phyloP scores from a whole-genome alignment of 345 rosid species.

The Eucalyptus caleyi region DNA sequence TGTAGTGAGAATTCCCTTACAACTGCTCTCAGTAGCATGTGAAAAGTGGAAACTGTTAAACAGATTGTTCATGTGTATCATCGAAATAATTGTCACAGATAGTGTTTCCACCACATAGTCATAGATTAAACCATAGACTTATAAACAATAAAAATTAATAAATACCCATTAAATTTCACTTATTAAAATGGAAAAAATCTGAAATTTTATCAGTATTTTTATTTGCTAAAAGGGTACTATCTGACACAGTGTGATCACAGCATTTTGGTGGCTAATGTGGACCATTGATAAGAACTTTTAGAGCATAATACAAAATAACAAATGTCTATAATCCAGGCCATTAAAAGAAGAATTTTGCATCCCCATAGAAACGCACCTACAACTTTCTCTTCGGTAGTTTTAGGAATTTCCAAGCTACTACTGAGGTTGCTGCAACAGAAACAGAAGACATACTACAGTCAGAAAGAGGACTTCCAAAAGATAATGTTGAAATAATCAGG shows the following conservation, averaged over 20 bases:
- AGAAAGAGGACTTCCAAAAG: not conserved
- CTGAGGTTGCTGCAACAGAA: constrained; percentile 32
- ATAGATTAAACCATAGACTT: not conserved
- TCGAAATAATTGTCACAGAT: not conserved
- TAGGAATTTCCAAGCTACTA: constrained; percentile 26
- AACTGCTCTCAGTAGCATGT: not conserved
- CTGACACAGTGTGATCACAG: not conserved
- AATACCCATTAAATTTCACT: not conserved
- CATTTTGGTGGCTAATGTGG: not conserved
- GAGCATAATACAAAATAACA: not conserved
- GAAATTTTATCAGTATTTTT: not conserved
- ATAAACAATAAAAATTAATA: not conserved
- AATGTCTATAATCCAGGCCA: not conserved
- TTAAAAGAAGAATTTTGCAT: not conserved
- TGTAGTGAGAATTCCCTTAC: not conserved
- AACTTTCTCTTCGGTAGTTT: constrained; percentile 1
- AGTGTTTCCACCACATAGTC: not conserved
- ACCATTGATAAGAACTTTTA: not conserved
- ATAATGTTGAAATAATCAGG: not conserved
- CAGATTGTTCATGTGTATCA: not conserved
- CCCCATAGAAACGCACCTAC: constrained; percentile 20
- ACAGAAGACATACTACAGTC: not conserved
- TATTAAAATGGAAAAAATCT: not conserved
- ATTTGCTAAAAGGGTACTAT: not conserved
- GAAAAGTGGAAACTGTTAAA: not conserved